Evolutionary conservation across 2,329 filamentous ascomycete genomes (phyloP).

Genomic region (Colletotrichum sp.): DNA sequence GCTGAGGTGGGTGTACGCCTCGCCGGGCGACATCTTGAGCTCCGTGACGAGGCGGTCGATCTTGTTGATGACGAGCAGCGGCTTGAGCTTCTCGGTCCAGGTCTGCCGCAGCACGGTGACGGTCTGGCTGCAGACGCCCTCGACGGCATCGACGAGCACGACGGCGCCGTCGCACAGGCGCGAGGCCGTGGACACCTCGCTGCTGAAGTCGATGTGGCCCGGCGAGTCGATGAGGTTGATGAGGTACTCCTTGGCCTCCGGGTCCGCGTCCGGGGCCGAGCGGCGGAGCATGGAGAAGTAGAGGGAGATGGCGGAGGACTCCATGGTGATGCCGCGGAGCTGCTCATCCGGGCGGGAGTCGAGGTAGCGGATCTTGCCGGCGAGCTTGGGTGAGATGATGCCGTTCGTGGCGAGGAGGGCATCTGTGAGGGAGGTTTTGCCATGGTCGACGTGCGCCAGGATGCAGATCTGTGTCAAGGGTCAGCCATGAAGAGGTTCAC

Average conservation of each 20-base stretch:
- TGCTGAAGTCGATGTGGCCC: slow-evolving; percentile 98
- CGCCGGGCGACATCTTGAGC: slow-evolving; percentile 87
- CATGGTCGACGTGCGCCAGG: slow-evolving; percentile 95
- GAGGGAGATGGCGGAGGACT: slow-evolving; percentile 96
- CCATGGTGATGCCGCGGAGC: slow-evolving; percentile 98
- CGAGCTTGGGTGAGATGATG: slow-evolving; percentile 97
- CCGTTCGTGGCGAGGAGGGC: slow-evolving; percentile 97
- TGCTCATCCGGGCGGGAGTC: slow-evolving; percentile 97
- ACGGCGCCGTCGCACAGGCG: slow-evolving; percentile 93
- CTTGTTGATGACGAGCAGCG: slow-evolving; percentile 95
- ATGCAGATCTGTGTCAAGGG: slow-evolving; percentile 80
- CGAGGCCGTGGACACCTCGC: slow-evolving; percentile 95
- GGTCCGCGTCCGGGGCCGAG: slow-evolving; percentile 68
- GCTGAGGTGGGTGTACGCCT: slow-evolving; percentile 88
- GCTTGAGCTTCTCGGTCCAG: slow-evolving; percentile 95
- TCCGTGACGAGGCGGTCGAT: slow-evolving; percentile 95
- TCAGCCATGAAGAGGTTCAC: slow-evolving; percentile 22
- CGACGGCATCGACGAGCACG: slow-evolving; percentile 93
- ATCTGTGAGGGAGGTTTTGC: slow-evolving; percentile 96
- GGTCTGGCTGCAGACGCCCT: slow-evolving; percentile 98
- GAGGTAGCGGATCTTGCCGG: slow-evolving; percentile 96
- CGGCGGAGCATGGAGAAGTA: slow-evolving; percentile 92
- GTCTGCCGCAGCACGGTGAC: slow-evolving; percentile 95
- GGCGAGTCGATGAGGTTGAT: slow-evolving; percentile 98
- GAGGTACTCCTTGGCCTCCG: slow-evolving; percentile 85